Conservation (phyloP, 805 yeast genomes). For the Kuraishia floccosa region DNA sequence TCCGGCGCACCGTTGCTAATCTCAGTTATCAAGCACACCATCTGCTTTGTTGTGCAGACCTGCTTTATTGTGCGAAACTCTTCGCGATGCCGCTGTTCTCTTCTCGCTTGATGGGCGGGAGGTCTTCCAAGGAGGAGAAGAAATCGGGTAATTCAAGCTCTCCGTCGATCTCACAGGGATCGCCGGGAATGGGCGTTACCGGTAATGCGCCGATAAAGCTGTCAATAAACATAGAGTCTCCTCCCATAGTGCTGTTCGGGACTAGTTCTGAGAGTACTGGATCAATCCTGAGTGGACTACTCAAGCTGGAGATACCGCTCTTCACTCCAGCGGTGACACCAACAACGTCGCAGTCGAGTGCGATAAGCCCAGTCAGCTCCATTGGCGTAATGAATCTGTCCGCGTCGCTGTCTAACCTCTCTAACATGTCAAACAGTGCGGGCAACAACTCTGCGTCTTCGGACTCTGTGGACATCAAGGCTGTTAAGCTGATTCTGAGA, state of each 20-base stretch:
- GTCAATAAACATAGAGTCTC: conserved; percentile 67
- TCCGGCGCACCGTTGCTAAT: too few species aligned
- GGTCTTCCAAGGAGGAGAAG: too few species aligned
- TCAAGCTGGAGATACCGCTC: conserved; percentile 38
- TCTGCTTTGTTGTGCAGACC: too few species aligned
- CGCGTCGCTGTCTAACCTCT: conserved; percentile 6
- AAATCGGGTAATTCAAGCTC: too few species aligned
- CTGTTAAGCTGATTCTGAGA: conserved; percentile 55
- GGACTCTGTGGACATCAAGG: conserved; percentile 37
- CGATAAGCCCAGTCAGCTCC: conserved; percentile 9
- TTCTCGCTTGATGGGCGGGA: too few species aligned
- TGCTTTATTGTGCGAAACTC: too few species aligned
- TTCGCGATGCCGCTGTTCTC: too few species aligned
- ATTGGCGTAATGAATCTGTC: conserved; percentile 9
- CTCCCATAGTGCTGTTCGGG: conserved; percentile 85
- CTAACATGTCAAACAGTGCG: conserved; percentile 6
- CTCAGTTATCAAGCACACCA: too few species aligned
- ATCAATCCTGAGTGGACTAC: conserved; percentile 70
- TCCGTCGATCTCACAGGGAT: too few species aligned
- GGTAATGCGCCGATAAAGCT: conserved; percentile 23
- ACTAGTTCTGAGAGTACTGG: conserved; percentile 72
- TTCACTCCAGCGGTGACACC: conserved; percentile 5
- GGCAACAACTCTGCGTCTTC: conserved; percentile 12
- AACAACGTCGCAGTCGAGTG: conserved; percentile 7
- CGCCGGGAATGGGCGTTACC: too few species aligned